Evolutionary conservation across 163 green algal species (phyloP).

Genomic region (Smithsoniella earleae): DNA sequence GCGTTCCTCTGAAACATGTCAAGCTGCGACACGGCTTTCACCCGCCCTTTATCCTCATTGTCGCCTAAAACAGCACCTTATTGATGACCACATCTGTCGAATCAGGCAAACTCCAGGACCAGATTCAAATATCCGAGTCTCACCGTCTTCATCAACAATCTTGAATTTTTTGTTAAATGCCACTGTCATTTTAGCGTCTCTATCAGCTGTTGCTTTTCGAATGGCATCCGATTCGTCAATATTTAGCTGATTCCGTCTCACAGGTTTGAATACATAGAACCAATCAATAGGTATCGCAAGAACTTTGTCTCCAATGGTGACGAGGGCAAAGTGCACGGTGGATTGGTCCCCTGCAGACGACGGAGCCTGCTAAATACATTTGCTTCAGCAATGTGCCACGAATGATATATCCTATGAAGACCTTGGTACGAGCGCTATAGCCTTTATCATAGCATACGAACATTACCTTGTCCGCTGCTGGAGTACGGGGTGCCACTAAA

Average conservation of each 20-base stretch:
- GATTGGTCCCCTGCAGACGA: background rate
- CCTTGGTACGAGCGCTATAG: background rate
- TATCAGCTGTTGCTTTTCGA: background rate
- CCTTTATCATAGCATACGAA: background rate
- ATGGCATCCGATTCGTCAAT: background rate
- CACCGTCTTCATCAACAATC: background rate
- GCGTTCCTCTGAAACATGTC: background rate
- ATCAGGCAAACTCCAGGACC: too few species aligned
- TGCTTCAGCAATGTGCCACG: background rate
- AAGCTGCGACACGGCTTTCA: conserved; percentile 18
- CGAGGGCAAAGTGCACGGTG: conserved; percentile 13
- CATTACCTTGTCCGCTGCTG: background rate
- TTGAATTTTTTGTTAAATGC: conserved; percentile 20
- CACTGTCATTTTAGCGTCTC: conserved; percentile 7
- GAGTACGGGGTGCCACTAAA: conserved; percentile 25
- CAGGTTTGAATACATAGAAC: conserved; percentile 27
- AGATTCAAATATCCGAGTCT: too few species aligned
- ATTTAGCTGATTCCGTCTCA: background rate
- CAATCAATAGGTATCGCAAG: conserved; percentile 13
- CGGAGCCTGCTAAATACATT: background rate
- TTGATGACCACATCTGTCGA: too few species aligned
- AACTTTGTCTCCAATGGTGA: conserved; percentile 2
- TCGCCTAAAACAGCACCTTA: background rate
- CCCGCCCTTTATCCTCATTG: background rate
- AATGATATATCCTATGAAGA: background rate